A percentile compares a stretch with the other conserved stretches of the same genome.
These are phyloP conservation scores for Syncephalastrum sp. DNA, from an alignment of 371 early-diverging fungal genomes.

Conservation along the genomic window DNA sequence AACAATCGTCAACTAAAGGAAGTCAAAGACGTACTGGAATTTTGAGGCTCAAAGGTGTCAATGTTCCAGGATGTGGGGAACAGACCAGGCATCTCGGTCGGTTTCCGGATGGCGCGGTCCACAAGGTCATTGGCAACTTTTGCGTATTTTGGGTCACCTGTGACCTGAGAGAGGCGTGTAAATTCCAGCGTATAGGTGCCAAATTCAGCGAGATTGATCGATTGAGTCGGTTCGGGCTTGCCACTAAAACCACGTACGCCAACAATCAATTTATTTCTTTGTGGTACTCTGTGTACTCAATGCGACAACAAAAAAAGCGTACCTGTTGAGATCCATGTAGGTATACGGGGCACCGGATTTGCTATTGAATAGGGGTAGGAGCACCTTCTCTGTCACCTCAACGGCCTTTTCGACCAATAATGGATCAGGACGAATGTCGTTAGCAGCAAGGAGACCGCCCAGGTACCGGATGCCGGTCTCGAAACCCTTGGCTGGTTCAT, in stretches of 20 bases:
- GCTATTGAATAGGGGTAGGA: constrained; percentile 35
- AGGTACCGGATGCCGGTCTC: constrained; percentile 68
- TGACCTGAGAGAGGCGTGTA: constrained; percentile 77
- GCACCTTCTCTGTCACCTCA: constrained; percentile 28
- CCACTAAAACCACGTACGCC: constrained; percentile 1
- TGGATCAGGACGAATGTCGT: constrained; percentile 30
- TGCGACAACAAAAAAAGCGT: constrained; percentile 14
- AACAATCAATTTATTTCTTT: too few species aligned
- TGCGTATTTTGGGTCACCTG: constrained; percentile 67
- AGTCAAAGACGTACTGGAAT: constrained; percentile 25
- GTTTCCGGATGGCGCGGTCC: constrained; percentile 25
- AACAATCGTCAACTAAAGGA: background rate
- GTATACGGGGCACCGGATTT: constrained; percentile 73
- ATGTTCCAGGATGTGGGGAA: constrained; percentile 61
- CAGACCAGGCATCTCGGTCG: constrained; percentile 63
- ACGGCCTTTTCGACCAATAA: constrained; percentile 23
- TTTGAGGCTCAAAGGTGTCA: constrained; percentile 43
- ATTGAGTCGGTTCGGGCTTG: constrained; percentile 17
- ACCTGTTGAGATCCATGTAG: constrained; percentile 60
- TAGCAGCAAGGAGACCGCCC: constrained; percentile 57
- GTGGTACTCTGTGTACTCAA: background rate
- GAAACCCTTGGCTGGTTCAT: constrained; percentile 45
- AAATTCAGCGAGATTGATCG: constrained; percentile 78
- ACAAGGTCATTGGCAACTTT: constrained; percentile 63
- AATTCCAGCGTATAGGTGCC: constrained; percentile 88